These are phyloP conservation scores for Citrus trifoliata DNA, from an alignment of 345 rosid species.

Conservation along the genomic window DNA sequence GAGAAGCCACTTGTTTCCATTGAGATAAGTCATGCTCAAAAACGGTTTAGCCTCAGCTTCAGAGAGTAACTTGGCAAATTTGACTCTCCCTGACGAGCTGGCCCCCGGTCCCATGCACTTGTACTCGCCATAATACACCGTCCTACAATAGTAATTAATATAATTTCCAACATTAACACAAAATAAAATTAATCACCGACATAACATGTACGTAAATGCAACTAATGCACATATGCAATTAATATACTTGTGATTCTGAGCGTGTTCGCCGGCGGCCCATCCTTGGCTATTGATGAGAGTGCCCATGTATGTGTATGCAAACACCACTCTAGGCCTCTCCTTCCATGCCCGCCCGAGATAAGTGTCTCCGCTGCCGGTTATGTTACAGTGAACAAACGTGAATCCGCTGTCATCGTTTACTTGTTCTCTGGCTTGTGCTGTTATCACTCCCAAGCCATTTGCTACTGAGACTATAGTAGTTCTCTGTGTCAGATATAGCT, in stretches of 20 bases:
- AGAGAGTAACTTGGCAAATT: constrained; percentile 16
- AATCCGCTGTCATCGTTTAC: constrained; percentile 28
- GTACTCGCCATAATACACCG: constrained; percentile 31
- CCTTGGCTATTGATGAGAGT: constrained; percentile 19
- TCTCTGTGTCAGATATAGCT: constrained; percentile 16
- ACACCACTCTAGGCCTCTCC: constrained; percentile 26
- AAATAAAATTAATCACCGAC: not conserved
- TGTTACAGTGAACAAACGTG: constrained; percentile 33
- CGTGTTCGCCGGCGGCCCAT: constrained; percentile 14
- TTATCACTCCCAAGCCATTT: constrained; percentile 34
- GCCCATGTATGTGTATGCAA: constrained; percentile 30
- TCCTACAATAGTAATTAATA: constrained; percentile 5
- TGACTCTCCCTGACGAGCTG: constrained; percentile 5
- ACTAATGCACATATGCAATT: not conserved
- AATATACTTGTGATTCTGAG: constrained; percentile 5
- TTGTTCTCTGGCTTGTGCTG: constrained; percentile 40
- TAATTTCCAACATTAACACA: not conserved
- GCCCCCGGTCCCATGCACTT: constrained; percentile 25
- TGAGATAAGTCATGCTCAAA: constrained; percentile 26
- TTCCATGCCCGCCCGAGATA: constrained; percentile 34
- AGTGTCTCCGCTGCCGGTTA: constrained; percentile 24
- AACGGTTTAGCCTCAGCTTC: constrained; percentile 23
- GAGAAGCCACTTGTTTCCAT: constrained; percentile 31
- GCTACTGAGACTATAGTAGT: constrained; percentile 39
- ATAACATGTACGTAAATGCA: not conserved